Conservation (phyloP, 2,329 filamentous ascomycete genomes). For the Achaetomium macrosporum region DNA sequence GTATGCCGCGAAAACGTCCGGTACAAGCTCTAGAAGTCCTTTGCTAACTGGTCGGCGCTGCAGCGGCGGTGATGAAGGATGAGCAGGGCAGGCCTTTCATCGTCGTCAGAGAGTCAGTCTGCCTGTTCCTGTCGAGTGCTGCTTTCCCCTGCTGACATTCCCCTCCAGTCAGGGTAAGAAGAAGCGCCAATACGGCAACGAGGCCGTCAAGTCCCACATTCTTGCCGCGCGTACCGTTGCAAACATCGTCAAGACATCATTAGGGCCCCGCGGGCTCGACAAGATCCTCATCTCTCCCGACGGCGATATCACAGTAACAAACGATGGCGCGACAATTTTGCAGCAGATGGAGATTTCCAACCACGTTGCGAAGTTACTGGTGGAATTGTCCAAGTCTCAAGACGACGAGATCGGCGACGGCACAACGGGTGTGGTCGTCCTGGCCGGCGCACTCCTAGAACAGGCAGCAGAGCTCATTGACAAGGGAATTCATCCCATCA, state of each 20-base stretch:
- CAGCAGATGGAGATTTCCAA: constrained; percentile 99
- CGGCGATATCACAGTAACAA: constrained; percentile 98
- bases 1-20: constrained; percentile 42
- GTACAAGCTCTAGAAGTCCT: background rate
- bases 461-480: constrained; percentile 97
- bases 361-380: constrained; percentile 93
- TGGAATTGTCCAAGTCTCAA: constrained; percentile 96
- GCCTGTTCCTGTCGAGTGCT: constrained; percentile 1
- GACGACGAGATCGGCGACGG: constrained; percentile 99
- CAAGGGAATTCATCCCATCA: constrained; percentile 98
- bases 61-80: constrained; percentile 81
- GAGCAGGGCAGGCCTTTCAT: constrained; percentile 97
- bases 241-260: constrained; percentile 94
- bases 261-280: constrained; percentile 92
- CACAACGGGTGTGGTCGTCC: constrained; percentile 93
- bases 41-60: constrained; percentile 18
- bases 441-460: constrained; percentile 90
- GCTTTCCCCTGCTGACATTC: constrained; percentile 19
- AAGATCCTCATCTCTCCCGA: constrained; percentile 99
- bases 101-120: constrained; percentile 86
- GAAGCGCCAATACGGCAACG: constrained; percentile 92
- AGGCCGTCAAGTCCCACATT: constrained; percentile 97
- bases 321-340: constrained; percentile 96
- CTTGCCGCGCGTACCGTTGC: constrained; percentile 92
- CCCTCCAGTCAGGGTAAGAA: constrained; percentile 81